Base-by-base conservation (phyloP, 1,284 basidiomycete species). In the Abortiporus biennis region DNA sequence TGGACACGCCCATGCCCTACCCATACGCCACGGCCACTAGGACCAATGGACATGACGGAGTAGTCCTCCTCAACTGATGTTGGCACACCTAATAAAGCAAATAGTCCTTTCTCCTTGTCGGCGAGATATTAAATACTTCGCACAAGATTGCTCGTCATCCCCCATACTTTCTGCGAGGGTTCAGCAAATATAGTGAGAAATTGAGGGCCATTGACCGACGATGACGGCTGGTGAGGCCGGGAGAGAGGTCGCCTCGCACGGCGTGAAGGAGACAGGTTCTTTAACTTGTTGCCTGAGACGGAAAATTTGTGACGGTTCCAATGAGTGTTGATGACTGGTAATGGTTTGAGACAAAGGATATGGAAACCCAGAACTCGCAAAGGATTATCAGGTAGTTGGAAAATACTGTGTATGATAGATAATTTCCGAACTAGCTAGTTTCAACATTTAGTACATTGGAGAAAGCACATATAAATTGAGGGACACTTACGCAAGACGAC, bases 21-120 rank as follows among this genome's bases (percentile, higher is more conserved):
- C 44, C 44, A 45, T n/a, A 45, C 29, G 24, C 44, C 44, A 13
- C 44, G 20, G 12, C 44, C 44, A 33, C 44, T 45, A 15, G 34
- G 34, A 3, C 44, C 44, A 16, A 42, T 23, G 24, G 31, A 17
- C 5, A 45, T 29, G 6, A 13, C 34, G n/a, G 23, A 19, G 15
- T 35, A 43, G 6, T 43, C 42, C 38, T 45, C 24, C 6, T 38
- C 39, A 2, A 36, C 3, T 12, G 9, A 15, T 9, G 37, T 25
- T 11, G 43, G 43, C 15, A 37, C 22, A 6, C 17, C 42, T 20
- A 33, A 29, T 15, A 45, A 24, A 16, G 20, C 24, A 27, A 45
- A 42, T 8, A n/a, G 6, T 15, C 9, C 16, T 9, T n/a, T 13
- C 17, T 36, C 32, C 15, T 29, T 34, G 4, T 36, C 33, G 5